These are phyloP conservation scores for Vigna trinervia DNA, from an alignment of 306 rosid genomes.

Conservation along the genomic window DNA sequence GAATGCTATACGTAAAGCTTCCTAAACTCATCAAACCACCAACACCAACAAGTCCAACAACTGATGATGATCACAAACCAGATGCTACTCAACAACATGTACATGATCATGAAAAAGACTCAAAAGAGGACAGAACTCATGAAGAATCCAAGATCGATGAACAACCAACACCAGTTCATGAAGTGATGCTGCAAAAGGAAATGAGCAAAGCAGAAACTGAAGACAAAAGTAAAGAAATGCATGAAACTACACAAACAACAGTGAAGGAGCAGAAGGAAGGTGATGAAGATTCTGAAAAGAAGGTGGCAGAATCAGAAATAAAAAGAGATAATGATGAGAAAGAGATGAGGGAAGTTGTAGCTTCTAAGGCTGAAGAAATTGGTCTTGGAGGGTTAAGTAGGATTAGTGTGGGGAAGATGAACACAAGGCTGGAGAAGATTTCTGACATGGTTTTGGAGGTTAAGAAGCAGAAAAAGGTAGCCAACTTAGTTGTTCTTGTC, in stretches of 20 bases:
- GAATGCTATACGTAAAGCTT: conserved; percentile 37
- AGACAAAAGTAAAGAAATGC: neutral
- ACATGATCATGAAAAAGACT: neutral
- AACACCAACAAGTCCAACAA: neutral
- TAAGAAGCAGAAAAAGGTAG: conserved; percentile 40
- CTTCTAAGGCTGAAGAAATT: neutral
- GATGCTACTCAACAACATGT: neutral
- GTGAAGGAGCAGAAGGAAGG: neutral
- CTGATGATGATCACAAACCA: neutral
- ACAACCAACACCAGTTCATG: neutral
- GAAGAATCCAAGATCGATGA: neutral
- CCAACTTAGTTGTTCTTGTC: neutral
- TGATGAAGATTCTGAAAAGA: neutral
- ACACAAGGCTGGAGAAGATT: neutral
- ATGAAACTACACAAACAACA: neutral
- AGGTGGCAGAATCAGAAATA: neutral
- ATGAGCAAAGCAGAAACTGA: neutral
- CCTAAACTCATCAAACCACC: conserved; percentile 25
- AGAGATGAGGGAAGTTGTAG: neutral
- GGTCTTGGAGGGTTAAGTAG: neutral
- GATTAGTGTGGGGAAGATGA: neutral
- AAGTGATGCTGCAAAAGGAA: neutral
- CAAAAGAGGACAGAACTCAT: neutral
- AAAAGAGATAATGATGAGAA: neutral
- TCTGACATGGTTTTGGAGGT: conserved; percentile 31